A percentile compares a stretch with the other conserved stretches of the same genome.
These are phyloP conservation scores for Anacardium occidentale DNA, from an alignment of 345 rosid species.

Conservation along the genomic window DNA sequence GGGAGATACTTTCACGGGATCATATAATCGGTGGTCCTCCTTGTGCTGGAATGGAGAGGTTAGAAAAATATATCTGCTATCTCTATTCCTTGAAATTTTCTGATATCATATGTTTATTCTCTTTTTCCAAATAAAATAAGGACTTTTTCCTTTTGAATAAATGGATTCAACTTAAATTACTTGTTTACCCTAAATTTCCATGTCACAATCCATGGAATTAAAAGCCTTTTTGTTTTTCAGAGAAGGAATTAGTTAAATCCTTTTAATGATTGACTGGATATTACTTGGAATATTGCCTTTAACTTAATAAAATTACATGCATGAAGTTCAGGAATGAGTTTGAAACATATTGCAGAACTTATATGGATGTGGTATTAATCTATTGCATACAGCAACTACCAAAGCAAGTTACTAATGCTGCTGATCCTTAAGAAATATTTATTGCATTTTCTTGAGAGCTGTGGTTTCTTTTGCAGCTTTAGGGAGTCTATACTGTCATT, in stretches of 20 bases:
- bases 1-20: constrained; percentile 73
- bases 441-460: constrained; percentile 9
- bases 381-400: not conserved
- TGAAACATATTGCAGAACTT: not conserved
- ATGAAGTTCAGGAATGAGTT: not conserved
- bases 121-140: not conserved
- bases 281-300: not conserved
- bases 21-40: constrained; percentile 86
- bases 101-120: not conserved
- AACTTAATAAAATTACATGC: not conserved
- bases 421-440: not conserved
- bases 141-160: not conserved
- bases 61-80: constrained; percentile 12
- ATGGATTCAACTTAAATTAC: not conserved
- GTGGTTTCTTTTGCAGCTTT: constrained; percentile 61
- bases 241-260: not conserved
- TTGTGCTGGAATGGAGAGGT: constrained; percentile 93
- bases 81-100: constrained; percentile 11
- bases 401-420: not conserved
- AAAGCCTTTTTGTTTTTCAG: not conserved
- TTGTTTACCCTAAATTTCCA: not conserved
- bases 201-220: not conserved
- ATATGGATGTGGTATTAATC: not conserved
- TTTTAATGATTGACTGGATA: not conserved
- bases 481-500: constrained; percentile 78